Evolutionary conservation across 495 filamentous ascomycete genomes (phyloP).

Genomic region (Tuber microsphaerosporum): DNA sequence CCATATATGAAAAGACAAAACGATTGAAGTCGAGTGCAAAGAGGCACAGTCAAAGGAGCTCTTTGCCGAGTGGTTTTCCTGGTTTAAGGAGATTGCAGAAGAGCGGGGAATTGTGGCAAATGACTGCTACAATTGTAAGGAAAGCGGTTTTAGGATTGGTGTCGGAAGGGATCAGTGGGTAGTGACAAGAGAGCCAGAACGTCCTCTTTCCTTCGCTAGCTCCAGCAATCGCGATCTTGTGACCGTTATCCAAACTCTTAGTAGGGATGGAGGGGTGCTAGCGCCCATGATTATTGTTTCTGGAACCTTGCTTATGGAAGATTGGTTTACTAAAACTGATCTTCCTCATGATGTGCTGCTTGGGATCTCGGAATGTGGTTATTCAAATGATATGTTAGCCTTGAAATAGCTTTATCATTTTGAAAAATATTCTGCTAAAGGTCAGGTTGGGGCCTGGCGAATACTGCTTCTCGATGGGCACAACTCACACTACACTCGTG

Average conservation of each 20-base stretch:
- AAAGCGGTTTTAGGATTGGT: too few species aligned
- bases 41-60: too few species aligned
- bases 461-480: not conserved
- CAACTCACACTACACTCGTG: not conserved
- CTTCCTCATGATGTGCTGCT: not conserved
- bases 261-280: not conserved
- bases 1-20: too few species aligned
- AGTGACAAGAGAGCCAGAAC: too few species aligned
- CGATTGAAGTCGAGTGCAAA: too few species aligned
- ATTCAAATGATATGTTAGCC: not conserved
- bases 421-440: not conserved
- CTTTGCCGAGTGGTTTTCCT: too few species aligned
- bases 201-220: not conserved
- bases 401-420: not conserved
- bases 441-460: not conserved
- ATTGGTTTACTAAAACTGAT: not conserved
- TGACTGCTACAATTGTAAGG: too few species aligned
- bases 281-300: not conserved
- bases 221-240: not conserved
- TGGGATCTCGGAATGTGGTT: not conserved
- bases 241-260: not conserved
- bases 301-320: not conserved
- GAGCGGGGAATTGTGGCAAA: too few species aligned
- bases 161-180: too few species aligned
- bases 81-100: too few species aligned